phyloP scores from a whole-genome alignment of 208 protist species.

The Leishmania guyanensis region DNA sequence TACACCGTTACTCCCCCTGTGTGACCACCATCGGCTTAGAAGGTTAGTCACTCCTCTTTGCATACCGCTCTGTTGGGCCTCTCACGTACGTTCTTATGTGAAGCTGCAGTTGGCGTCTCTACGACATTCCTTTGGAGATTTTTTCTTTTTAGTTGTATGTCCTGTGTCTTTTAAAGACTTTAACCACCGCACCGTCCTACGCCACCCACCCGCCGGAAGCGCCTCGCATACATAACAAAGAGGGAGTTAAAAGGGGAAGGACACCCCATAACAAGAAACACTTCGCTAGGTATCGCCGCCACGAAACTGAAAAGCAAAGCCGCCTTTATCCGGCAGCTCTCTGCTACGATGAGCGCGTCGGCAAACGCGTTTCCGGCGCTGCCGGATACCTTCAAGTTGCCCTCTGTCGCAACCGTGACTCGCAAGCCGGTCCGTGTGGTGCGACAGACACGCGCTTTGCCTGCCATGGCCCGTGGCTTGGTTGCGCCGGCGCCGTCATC shows the following conservation, averaged over 20 bases:
- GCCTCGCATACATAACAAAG: background rate
- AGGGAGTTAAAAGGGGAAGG: constrained; percentile 2
- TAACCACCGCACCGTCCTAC: too few relatives aligned
- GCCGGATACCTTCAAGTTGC: constrained; percentile 7
- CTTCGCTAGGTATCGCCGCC: background rate
- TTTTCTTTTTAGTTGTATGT: constrained; percentile 18
- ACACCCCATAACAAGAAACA: background rate
- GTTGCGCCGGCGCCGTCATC: constrained; percentile 12
- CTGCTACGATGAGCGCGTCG: constrained; percentile 30
- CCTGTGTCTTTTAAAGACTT: background rate
- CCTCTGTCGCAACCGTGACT: constrained; percentile 5
- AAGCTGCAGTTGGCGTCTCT: background rate
- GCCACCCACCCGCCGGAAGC: too few relatives aligned
- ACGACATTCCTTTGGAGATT: background rate
- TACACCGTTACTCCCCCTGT: background rate
- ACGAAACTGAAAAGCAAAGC: constrained; percentile 25
- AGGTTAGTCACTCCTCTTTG: background rate
- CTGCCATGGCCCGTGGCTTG: constrained; percentile 17
- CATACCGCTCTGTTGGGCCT: background rate
- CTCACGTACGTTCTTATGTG: background rate
- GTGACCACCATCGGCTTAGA: background rate
- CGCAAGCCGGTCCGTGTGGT: constrained; percentile 16
- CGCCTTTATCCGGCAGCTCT: constrained; percentile 28
- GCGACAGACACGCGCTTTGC: constrained; percentile 27
- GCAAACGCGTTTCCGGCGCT: constrained; percentile 13